phyloP scores from a whole-genome alignment of 768 basidiomycete species.

The Rhizopogon sp. region DNA sequence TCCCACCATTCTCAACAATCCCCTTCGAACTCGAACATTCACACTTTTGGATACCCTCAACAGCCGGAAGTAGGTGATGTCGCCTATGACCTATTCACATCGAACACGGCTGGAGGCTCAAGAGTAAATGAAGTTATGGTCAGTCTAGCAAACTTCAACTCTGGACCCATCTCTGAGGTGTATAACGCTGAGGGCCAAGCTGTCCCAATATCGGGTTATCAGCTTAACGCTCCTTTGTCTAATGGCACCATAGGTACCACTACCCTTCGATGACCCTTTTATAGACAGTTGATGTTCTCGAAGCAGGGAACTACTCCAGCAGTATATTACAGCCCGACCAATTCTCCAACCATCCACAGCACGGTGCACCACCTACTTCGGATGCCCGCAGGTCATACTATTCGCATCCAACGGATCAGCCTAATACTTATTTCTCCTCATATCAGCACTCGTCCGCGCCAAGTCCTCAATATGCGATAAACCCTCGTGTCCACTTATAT shows the following conservation, averaged over 20 bases:
- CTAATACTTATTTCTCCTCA: slow-evolving; percentile 11
- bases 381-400: slow-evolving; percentile 20
- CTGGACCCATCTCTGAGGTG: too few relatives aligned
- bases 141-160: too few relatives aligned
- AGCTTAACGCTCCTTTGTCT: slow-evolving; percentile 18
- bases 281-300: slow-evolving; percentile 9
- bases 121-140: too few relatives aligned
- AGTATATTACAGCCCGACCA: slow-evolving; percentile 11
- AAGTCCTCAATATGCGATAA: background rate
- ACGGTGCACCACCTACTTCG: slow-evolving; percentile 8
- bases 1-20: slow-evolving; percentile 10
- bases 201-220: slow-evolving; percentile 13
- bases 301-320: slow-evolving; percentile 17
- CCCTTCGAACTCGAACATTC: slow-evolving; percentile 17
- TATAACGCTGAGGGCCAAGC: too few relatives aligned
- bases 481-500: slow-evolving; percentile 9
- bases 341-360: slow-evolving; percentile 16
- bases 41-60: slow-evolving; percentile 16
- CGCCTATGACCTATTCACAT: too few relatives aligned
- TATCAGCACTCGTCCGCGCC: slow-evolving; percentile 1
- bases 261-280: background rate
- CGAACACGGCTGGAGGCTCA: too few relatives aligned
- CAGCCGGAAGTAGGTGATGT: slow-evolving; percentile 7
- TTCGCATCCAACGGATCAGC: background rate
- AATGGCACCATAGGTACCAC: slow-evolving; percentile 20